Evolutionary conservation across 2,329 filamentous ascomycete genomes (phyloP).

Genomic region (Aspergillus japonicus): DNA sequence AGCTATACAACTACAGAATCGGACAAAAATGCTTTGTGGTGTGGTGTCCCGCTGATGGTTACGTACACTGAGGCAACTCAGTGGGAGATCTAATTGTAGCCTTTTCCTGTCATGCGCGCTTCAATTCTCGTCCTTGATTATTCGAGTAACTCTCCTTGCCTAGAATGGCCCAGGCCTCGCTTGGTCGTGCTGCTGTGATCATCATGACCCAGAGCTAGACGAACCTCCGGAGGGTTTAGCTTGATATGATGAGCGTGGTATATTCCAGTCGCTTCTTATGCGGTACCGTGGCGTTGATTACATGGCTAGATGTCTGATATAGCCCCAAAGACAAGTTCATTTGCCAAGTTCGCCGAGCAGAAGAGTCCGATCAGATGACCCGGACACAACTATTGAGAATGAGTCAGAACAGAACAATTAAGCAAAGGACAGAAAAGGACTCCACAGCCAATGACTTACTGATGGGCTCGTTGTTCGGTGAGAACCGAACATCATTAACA

Average conservation of each 20-base stretch:
- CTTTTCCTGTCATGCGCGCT: neutral
- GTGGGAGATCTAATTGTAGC: neutral
- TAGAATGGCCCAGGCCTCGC: neutral
- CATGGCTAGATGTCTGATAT: neutral
- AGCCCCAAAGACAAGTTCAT: conserved; percentile 40
- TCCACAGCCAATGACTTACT: conserved; percentile 59
- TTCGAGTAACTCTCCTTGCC: neutral
- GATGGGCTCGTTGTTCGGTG: conserved; percentile 79
- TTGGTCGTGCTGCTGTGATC: neutral
- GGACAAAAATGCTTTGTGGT: neutral
- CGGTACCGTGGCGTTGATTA: neutral
- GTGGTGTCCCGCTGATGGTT: neutral
- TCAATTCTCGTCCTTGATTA: neutral
- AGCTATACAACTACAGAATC: neutral
- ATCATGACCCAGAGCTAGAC: neutral
- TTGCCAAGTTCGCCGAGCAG: conserved; percentile 77
- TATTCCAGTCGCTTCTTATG: neutral
- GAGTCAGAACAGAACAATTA: conserved; percentile 7
- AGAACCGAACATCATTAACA: conserved; percentile 92
- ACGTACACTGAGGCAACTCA: neutral
- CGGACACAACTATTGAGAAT: conserved; percentile 68
- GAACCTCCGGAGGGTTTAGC: neutral
- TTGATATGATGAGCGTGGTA: neutral
- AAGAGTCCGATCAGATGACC: conserved; percentile 83
- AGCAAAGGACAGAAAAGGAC: no score